A percentile compares a stretch with the other conserved stretches of the same genome.
phyloP scores from a whole-genome alignment of 2,329 filamentous ascomycete genomes.

The Dothidotthia symphoricarpi region DNA sequence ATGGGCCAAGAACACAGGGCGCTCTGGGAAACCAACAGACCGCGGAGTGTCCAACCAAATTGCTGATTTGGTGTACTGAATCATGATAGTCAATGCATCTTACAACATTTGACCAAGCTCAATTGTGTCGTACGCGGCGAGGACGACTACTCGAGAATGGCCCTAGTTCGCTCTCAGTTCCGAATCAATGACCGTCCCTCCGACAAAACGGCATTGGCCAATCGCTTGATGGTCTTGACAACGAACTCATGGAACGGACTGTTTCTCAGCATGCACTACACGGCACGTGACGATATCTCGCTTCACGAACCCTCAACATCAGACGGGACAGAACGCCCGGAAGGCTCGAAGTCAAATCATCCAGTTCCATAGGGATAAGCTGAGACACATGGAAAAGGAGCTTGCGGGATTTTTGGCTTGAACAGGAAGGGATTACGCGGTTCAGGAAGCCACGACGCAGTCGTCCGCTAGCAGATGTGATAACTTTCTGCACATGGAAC shows the following conservation, averaged over 20 bases:
- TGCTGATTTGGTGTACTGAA: slow-evolving; percentile 16
- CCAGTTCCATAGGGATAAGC: slow-evolving; percentile 23
- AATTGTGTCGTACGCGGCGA: slow-evolving; percentile 14
- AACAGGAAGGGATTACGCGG: slow-evolving; percentile 44
- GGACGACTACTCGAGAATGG: slow-evolving; percentile 18
- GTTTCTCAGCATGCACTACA: slow-evolving; percentile 35
- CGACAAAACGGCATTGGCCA: slow-evolving; percentile 28
- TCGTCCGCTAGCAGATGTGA: slow-evolving; percentile 44
- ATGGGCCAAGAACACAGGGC: slow-evolving; percentile 17
- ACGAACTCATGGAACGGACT: slow-evolving; percentile 28
- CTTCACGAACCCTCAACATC: slow-evolving; percentile 39
- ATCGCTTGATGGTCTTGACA: slow-evolving; percentile 26
- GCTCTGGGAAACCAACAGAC: slow-evolving; percentile 14
- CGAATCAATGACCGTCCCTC: slow-evolving; percentile 21
- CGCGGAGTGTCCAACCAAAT: slow-evolving; percentile 19
- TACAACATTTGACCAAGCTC: slow-evolving; percentile 20
- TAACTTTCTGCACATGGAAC: slow-evolving; percentile 45
- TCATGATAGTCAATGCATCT: slow-evolving; percentile 27
- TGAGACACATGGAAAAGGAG: slow-evolving; percentile 40
- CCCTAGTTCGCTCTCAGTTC: slow-evolving; percentile 16
- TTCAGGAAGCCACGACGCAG: slow-evolving; percentile 46
- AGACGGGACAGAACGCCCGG: slow-evolving; percentile 32
- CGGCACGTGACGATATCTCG: slow-evolving; percentile 41
- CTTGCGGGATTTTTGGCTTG: slow-evolving; percentile 42
- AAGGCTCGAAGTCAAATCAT: slow-evolving; percentile 31